Evolutionary conservation across 108 stramenopile species (phyloP).

Genomic region (Schizochytrium sp.): DNA sequence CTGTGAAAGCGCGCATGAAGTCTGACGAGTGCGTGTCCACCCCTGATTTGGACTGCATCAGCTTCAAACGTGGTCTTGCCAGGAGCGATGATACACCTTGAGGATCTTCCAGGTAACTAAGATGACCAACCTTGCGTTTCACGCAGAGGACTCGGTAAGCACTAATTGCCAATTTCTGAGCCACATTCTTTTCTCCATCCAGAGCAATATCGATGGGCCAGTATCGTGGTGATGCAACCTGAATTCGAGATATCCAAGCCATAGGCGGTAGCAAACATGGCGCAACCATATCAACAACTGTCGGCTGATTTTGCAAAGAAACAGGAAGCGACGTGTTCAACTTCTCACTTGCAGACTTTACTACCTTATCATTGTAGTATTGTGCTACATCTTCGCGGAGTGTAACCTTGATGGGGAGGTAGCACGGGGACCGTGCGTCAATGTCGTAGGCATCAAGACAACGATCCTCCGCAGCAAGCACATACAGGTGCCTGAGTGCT

Average conservation of each 20-base stretch:
- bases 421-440: conserved; percentile 78
- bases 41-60: conserved; percentile 9
- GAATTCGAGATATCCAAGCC: conserved; percentile 61
- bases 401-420: conserved; percentile 64
- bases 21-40: conserved; percentile 19
- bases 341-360: too few species aligned
- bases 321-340: too few species aligned
- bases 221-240: conserved; percentile 67
- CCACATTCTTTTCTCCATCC: conserved; percentile 34
- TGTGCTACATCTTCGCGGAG: not conserved
- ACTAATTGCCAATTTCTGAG: conserved; percentile 42
- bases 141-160: conserved; percentile 59
- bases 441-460: conserved; percentile 88
- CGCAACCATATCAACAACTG: conserved; percentile 62
- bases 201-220: conserved; percentile 65
- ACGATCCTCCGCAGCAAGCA: conserved; percentile 88
- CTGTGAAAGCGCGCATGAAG: conserved; percentile 52
- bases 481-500: conserved; percentile 94
- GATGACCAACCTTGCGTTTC: conserved; percentile 50
- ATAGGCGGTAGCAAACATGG: conserved; percentile 72
- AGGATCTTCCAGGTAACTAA: conserved; percentile 41
- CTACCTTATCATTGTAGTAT: not conserved
- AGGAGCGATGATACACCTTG: conserved; percentile 51
- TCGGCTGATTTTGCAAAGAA: not conserved
- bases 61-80: conserved; percentile 47